These are phyloP conservation scores for Sonneratia caseolaris DNA, from an alignment of 345 rosid species.

Conservation along the genomic window DNA sequence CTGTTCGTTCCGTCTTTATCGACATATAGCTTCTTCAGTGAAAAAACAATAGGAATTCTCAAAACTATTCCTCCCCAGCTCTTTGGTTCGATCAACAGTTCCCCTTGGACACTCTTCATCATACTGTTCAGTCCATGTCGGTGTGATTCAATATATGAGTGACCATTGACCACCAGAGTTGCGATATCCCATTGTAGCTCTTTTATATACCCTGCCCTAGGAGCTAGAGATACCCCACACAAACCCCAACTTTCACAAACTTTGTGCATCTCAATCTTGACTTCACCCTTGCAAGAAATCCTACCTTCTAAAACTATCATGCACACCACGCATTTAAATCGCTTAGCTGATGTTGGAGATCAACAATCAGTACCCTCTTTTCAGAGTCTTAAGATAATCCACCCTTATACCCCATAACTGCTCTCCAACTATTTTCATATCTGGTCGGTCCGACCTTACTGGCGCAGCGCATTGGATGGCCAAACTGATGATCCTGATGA, in stretches of 20 bases:
- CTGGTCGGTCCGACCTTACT: constrained; percentile 54
- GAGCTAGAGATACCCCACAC: background rate
- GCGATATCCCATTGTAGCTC: background rate
- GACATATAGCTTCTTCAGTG: no score
- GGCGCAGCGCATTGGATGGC: constrained; percentile 95
- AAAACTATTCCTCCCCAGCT: background rate
- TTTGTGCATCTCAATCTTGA: background rate
- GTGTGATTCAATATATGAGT: background rate
- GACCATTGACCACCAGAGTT: background rate
- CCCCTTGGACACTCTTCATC: background rate
- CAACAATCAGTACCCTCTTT: constrained; percentile 11
- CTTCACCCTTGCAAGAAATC: background rate
- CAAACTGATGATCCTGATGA: constrained; percentile 55
- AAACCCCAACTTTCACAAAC: background rate
- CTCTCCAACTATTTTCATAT: constrained; percentile 76
- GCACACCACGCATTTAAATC: background rate
- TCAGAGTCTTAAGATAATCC: constrained; percentile 44
- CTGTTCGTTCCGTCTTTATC: no score
- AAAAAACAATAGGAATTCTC: background rate
- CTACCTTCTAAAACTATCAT: background rate
- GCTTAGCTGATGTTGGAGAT: background rate
- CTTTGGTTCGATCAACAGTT: background rate
- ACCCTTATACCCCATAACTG: constrained; percentile 86
- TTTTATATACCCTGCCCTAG: background rate
- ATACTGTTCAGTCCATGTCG: background rate